A percentile compares a stretch with the other conserved stretches of the same genome.
Conservation (phyloP, 2,329 filamentous ascomycete genomes). For the Plectosphaerella plurivora region DNA sequence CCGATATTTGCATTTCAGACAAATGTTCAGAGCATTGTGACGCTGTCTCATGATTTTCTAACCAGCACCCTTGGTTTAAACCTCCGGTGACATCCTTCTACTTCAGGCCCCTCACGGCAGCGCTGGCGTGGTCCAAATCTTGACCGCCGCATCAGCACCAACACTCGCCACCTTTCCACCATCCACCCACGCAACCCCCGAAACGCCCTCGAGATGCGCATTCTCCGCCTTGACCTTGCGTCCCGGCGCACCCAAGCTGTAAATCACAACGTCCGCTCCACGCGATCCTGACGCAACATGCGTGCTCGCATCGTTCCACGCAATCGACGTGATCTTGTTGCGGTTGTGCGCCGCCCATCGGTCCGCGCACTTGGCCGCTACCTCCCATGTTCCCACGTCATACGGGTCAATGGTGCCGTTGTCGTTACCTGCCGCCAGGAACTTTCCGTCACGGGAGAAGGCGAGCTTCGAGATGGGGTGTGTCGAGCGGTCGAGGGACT, state of each 20-base stretch:
- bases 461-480: conserved; percentile 73
- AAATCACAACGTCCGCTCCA: conserved; percentile 89
- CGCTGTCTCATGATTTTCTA: too few relatives aligned
- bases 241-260: conserved; percentile 80
- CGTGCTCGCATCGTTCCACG: conserved; percentile 75
- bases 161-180: conserved; percentile 69
- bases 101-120: conserved; percentile 30
- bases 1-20: neutral
- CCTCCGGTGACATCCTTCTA: too few relatives aligned
- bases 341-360: conserved; percentile 57
- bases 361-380: conserved; percentile 62
- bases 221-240: conserved; percentile 80
- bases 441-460: conserved; percentile 73
- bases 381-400: conserved; percentile 56
- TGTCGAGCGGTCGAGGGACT: conserved; percentile 63
- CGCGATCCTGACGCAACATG: conserved; percentile 80
- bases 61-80: too few relatives aligned
- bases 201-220: conserved; percentile 94
- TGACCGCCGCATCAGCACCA: conserved; percentile 85
- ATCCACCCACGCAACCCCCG: conserved; percentile 76
- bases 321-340: conserved; percentile 50
- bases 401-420: conserved; percentile 87
- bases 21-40: neutral
- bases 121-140: conserved; percentile 72
- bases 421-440: conserved; percentile 77